phyloP scores from a whole-genome alignment of 805 yeast genomes.

The Yarrowia phangngaensis region DNA sequence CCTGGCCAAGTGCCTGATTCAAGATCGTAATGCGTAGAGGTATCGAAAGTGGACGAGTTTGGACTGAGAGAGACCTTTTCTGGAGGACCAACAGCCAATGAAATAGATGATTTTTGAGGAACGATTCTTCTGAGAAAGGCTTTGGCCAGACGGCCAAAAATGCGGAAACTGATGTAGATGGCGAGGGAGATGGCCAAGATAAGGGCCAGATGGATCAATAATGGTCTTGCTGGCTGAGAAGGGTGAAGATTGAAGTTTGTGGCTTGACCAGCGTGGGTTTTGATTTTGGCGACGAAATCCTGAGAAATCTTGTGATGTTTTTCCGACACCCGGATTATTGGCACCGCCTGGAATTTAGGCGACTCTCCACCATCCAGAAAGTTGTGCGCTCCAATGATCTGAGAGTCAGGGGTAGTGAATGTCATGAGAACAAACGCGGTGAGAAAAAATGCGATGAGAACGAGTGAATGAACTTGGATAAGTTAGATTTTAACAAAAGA shows the following conservation, averaged over 20 bases:
- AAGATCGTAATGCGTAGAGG: too few species aligned
- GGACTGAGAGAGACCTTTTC: conserved; percentile 19
- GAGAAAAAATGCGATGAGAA: too few species aligned
- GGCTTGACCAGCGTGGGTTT: conserved; percentile 22
- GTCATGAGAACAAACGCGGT: too few species aligned
- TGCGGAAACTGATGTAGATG: conserved; percentile 15
- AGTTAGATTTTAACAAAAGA: too few species aligned
- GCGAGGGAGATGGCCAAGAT: conserved; percentile 22
- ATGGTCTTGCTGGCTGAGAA: conserved; percentile 22
- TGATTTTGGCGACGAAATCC: conserved; percentile 10
- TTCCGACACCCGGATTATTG: conserved; percentile 17
- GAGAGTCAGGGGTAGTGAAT: conserved; percentile 23
- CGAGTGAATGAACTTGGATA: too few species aligned
- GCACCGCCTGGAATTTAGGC: conserved; percentile 15
- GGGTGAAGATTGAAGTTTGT: conserved; percentile 24
- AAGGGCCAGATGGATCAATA: conserved; percentile 12
- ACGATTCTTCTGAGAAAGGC: conserved; percentile 9
- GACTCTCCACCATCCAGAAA: conserved; percentile 22
- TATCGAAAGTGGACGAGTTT: conserved; percentile 8
- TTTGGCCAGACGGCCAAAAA: conserved; percentile 4
- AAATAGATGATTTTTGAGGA: conserved; percentile 10
- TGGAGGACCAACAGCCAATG: too few species aligned
- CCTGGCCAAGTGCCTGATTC: conserved; percentile 24
- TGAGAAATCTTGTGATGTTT: conserved; percentile 15
- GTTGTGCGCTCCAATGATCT: conserved; percentile 20